Evolutionary conservation across 345 rosid species (phyloP).

Genomic region (Salix purpurea): DNA sequence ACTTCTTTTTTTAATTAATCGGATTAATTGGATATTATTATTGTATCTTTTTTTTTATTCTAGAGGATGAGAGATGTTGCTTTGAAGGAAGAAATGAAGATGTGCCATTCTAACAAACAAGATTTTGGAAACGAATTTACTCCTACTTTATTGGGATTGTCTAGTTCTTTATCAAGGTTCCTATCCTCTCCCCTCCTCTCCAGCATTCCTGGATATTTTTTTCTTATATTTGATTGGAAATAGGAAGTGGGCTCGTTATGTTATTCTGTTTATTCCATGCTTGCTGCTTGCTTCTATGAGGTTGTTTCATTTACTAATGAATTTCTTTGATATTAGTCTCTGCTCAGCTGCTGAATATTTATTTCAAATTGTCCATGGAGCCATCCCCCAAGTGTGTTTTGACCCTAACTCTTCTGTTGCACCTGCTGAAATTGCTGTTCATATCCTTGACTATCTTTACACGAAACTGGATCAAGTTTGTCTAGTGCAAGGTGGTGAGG

Average conservation of each 20-base stretch:
- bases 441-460: slow-evolving; percentile 73
- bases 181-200: slow-evolving; percentile 1
- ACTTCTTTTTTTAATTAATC: not conserved
- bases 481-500: slow-evolving; percentile 92
- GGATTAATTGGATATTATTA: not conserved
- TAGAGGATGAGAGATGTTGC: slow-evolving; percentile 75
- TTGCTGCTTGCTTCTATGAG: not conserved
- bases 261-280: not conserved
- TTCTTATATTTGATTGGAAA: not conserved
- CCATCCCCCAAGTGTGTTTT: slow-evolving; percentile 52
- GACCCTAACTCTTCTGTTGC: slow-evolving; percentile 42
- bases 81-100: slow-evolving; percentile 72
- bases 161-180: slow-evolving; percentile 72
- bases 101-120: slow-evolving; percentile 29
- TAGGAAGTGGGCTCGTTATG: not conserved
- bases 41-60: not conserved
- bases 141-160: slow-evolving; percentile 79
- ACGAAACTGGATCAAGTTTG: slow-evolving; percentile 68
- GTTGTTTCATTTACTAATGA: slow-evolving; percentile 19
- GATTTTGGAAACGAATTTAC: slow-evolving; percentile 24
- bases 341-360: slow-evolving; percentile 66
- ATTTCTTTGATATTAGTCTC: slow-evolving; percentile 38
- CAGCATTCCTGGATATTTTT: not conserved
- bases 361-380: slow-evolving; percentile 62
- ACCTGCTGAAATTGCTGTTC: slow-evolving; percentile 57